A percentile compares a stretch with the other conserved stretches of the same genome.
These are phyloP conservation scores for Clarireedia monteithiana DNA, from an alignment of 2,329 filamentous ascomycete species.

Conservation along the genomic window DNA sequence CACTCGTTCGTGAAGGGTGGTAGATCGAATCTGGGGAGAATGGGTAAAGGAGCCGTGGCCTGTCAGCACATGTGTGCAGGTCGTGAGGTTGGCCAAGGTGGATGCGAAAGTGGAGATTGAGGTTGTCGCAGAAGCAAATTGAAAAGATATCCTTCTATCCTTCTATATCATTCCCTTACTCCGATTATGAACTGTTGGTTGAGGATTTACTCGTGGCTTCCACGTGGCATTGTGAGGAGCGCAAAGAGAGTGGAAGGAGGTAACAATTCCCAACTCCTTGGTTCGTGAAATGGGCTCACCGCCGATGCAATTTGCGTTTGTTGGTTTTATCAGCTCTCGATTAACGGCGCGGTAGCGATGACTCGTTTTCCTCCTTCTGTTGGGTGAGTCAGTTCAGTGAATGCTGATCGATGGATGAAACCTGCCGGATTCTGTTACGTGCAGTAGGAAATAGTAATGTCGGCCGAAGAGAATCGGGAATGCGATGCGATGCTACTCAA, in stretches of 20 bases:
- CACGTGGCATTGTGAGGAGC: background rate
- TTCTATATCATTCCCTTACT: background rate
- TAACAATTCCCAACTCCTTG: no score
- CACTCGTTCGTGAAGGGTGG: background rate
- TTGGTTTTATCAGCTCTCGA: no score
- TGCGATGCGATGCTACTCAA: no score
- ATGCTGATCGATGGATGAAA: no score
- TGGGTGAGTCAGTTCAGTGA: background rate
- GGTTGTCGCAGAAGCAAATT: slow-evolving; percentile 6
- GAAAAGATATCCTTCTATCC: background rate
- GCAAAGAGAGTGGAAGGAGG: no score
- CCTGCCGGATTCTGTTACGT: no score
- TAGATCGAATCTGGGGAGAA: slow-evolving; percentile 7
- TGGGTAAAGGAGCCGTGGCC: slow-evolving; percentile 6
- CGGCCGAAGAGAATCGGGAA: no score
- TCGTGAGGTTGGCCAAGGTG: slow-evolving; percentile 4
- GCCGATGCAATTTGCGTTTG: no score
- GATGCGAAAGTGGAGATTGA: slow-evolving; percentile 5
- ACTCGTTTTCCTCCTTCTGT: background rate
- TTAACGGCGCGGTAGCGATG: no score
- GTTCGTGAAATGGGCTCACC: no score
- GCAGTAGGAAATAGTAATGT: no score
- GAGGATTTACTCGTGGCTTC: background rate
- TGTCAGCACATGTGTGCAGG: slow-evolving; percentile 4
- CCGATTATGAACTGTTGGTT: background rate